Base-by-base conservation (phyloP, 768 basidiomycete species). In the Rhodotorula graminis region DNA sequence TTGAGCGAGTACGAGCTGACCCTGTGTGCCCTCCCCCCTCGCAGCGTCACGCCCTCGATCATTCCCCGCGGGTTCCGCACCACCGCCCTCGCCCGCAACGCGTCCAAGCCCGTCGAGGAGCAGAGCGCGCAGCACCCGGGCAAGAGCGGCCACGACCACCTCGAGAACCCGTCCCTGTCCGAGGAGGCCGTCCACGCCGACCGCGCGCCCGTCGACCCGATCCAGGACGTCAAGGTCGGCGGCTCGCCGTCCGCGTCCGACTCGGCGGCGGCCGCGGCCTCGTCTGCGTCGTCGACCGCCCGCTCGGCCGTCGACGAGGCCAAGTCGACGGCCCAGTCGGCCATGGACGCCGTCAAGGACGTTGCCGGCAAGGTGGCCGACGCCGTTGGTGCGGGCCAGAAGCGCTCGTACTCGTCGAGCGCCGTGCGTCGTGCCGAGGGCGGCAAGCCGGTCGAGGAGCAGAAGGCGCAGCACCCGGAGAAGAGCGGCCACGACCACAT, bases 161-260 rank as follows among this genome's bases (percentile, higher is more conserved):
- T 72, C 50, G 71, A 72, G 37, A 72, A 67, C 57, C 66, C 66
- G 40, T 44, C 33, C 1, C 31, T 61, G n/a, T 15, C 47, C 42
- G 71, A 72, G 63, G 71, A 72, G 58, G 50, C 37, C 21, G 62
- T 60, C 2, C 69, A 72, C 59, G 64, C 63, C 63, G 71, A 72
- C 52, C 64, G 64, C 49, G 50, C 60, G 47, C 2, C 59, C 25
- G 44, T 8, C 27, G 71, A 72, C 46, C 71, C 71, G 18, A 67
- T 72, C 59, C 55, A 64, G 44, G 16, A 12, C 44, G 18, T 14
- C 14, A 12, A 46, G 14, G 18, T 18, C 44, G 18, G 14, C 44
- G 44, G 44, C 44, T 46, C 44, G 44, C 14, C 44, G 6, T 46
- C 44, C 14, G 44, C 11, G 44, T 46, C 44, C 14, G 37, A 37